A percentile compares a stretch with the other conserved stretches of the same genome.
These are phyloP conservation scores for Dendrobium nobile DNA, from an alignment of 106 monocot species.

Conservation along the genomic window DNA sequence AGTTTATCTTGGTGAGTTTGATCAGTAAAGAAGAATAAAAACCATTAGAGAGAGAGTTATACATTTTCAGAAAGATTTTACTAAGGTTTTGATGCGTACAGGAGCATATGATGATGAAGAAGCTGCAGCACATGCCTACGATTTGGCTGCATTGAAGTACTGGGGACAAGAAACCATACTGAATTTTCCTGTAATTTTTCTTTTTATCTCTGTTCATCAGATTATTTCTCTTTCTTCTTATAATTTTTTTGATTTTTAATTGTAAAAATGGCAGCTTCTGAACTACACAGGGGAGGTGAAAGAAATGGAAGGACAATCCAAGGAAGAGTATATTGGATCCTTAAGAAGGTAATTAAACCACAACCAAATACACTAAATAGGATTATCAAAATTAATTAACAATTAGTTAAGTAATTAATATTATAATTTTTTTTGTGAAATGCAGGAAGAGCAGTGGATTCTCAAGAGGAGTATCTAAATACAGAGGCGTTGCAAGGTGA, in stretches of 20 bases:
- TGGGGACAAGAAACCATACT: slow-evolving; percentile 50
- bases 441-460: slow-evolving; percentile 66
- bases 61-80: not conserved
- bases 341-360: not conserved
- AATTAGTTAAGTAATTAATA: not conserved
- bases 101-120: slow-evolving; percentile 53
- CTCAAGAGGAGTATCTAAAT: slow-evolving; percentile 68
- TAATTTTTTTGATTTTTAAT: not conserved
- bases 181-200: slow-evolving; percentile 51
- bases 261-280: not conserved
- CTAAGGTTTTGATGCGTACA: not conserved
- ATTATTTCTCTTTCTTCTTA: not conserved
- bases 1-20: slow-evolving; percentile 86
- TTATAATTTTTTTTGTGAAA: not conserved
- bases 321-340: slow-evolving; percentile 14
- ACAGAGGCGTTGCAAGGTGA: slow-evolving; percentile 67
- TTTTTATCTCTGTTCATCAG: not conserved
- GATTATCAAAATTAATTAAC: not conserved
- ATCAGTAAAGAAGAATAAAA: no score
- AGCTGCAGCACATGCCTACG: slow-evolving; percentile 57
- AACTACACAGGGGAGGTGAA: slow-evolving; percentile 10
- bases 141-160: slow-evolving; percentile 66
- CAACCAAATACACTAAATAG: not conserved
- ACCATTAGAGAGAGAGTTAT: not conserved
- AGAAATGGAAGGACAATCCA: slow-evolving; percentile 7